These are phyloP conservation scores for Lentinus brumalis DNA, from an alignment of 768 basidiomycete genomes.

Conservation along the genomic window DNA sequence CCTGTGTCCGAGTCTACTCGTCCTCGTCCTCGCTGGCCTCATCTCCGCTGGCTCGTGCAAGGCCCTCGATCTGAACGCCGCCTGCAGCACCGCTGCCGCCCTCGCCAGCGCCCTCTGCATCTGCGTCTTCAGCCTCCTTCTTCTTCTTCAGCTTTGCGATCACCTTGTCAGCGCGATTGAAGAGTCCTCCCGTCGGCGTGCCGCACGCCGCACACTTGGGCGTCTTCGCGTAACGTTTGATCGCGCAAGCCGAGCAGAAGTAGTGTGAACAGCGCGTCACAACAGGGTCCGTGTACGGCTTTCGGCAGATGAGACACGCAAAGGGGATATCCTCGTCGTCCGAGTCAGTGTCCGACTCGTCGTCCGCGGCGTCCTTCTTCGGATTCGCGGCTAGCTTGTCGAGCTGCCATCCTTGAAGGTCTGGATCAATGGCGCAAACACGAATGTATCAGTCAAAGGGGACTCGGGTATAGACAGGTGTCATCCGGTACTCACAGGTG, in stretches of 20 bases:
- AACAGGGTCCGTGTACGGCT: constrained; percentile 92
- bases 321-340: constrained; percentile 93
- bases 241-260: constrained; percentile 93
- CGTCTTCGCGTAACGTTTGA: constrained; percentile 91
- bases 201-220: constrained; percentile 96
- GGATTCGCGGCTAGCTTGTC: constrained; percentile 87
- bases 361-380: constrained; percentile 57
- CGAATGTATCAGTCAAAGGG: constrained; percentile 23
- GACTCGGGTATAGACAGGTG: constrained; percentile 1
- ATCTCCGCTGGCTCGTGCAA: constrained; percentile 33
- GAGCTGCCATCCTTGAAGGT: constrained; percentile 98
- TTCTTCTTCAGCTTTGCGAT: constrained; percentile 84
- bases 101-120: constrained; percentile 43
- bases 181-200: constrained; percentile 91
- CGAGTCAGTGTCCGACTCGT: constrained; percentile 66
- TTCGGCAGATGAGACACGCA: constrained; percentile 96
- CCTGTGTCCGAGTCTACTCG: constrained; percentile 23
- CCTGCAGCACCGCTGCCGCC: constrained; percentile 16
- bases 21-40: constrained; percentile 33
- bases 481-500: constrained; percentile 63
- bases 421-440: constrained; percentile 38
- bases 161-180: constrained; percentile 93
- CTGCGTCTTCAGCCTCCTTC: constrained; percentile 54
- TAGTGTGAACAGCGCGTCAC: constrained; percentile 97
- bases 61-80: constrained; percentile 55